Percentiles rank a stretch among this genome's conserved stretches.
Evolutionary conservation across 345 rosid genomes (phyloP).

Genomic region (Moricandia arvensis): DNA sequence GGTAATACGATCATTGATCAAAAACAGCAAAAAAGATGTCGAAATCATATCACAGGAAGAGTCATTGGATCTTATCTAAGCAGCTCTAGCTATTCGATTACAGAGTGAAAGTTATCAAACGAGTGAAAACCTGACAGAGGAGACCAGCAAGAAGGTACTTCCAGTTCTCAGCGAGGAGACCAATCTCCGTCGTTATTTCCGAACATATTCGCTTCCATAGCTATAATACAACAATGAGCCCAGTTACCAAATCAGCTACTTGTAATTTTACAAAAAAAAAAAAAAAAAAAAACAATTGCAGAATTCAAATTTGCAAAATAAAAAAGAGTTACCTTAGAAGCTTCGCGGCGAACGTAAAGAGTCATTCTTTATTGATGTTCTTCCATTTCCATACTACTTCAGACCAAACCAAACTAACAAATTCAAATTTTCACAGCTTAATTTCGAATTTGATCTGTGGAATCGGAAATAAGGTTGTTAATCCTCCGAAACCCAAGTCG

Average conservation of each 20-base stretch:
- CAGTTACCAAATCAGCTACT: neutral
- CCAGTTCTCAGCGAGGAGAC: conserved; percentile 85
- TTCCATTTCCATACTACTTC: conserved; percentile 61
- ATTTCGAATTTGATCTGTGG: neutral
- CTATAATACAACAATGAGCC: conserved; percentile 38
- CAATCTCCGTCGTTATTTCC: conserved; percentile 76
- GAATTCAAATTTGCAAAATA: neutral
- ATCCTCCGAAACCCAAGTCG: neutral
- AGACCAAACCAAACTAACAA: conserved; percentile 30
- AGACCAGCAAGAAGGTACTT: conserved; percentile 83
- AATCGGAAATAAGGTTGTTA: neutral
- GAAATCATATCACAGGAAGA: neutral
- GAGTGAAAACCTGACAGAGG: conserved; percentile 68
- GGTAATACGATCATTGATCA: neutral
- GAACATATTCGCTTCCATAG: conserved; percentile 93
- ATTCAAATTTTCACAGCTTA: neutral
- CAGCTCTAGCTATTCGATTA: conserved; percentile 7
- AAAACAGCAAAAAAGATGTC: neutral
- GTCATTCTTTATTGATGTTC: conserved; percentile 44
- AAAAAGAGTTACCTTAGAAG: conserved; percentile 64
- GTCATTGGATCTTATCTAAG: neutral
- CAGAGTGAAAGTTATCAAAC: neutral
- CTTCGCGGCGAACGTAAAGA: conserved; percentile 92
- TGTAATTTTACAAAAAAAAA: no score
- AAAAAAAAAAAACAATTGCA: neutral